A percentile compares a stretch with the other conserved stretches of the same genome.
Conservation (phyloP, 2,329 filamentous ascomycete genomes). For the Trichoderma lentiforme region DNA sequence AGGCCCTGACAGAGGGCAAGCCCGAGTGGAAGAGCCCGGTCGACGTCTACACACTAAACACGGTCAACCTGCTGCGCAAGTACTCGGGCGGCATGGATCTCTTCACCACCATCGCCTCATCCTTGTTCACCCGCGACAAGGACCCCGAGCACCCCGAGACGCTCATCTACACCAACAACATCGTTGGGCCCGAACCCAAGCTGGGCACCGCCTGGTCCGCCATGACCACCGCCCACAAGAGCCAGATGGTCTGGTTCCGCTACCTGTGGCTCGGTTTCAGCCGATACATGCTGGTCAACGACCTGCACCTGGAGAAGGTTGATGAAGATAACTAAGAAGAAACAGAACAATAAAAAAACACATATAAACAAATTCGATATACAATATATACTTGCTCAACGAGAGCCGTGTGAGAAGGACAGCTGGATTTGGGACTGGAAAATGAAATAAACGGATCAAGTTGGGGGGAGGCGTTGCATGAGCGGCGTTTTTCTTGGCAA, state of each 20-base stretch:
- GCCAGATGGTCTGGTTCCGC: conserved; percentile 98
- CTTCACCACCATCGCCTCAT: conserved; percentile 63
- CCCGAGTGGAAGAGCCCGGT: conserved; percentile 69
- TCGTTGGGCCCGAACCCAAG: conserved; percentile 54
- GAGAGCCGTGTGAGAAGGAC: not conserved
- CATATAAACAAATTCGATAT: not conserved
- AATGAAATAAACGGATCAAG: conserved; percentile 4
- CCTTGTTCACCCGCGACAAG: conserved; percentile 42
- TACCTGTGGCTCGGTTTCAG: conserved; percentile 92
- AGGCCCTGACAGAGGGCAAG: conserved; percentile 60
- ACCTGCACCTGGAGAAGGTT: conserved; percentile 58
- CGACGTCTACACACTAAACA: conserved; percentile 79
- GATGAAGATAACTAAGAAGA: not conserved
- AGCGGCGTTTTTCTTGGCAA: conserved; percentile 15
- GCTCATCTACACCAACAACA: conserved; percentile 68
- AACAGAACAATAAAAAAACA: not conserved
- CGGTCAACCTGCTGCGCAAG: conserved; percentile 72
- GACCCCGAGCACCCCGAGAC: conserved; percentile 46
- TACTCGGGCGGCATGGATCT: conserved; percentile 76
- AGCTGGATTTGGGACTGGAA: not conserved
- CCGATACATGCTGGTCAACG: conserved; percentile 94
- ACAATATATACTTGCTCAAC: not conserved
- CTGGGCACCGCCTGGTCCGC: conserved; percentile 66
- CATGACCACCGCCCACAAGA: conserved; percentile 87
- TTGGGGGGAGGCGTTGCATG: conserved; percentile 12